Evolutionary conservation across 108 stramenopile genomes (phyloP).

Genomic region (Cyclotella cryptica): DNA sequence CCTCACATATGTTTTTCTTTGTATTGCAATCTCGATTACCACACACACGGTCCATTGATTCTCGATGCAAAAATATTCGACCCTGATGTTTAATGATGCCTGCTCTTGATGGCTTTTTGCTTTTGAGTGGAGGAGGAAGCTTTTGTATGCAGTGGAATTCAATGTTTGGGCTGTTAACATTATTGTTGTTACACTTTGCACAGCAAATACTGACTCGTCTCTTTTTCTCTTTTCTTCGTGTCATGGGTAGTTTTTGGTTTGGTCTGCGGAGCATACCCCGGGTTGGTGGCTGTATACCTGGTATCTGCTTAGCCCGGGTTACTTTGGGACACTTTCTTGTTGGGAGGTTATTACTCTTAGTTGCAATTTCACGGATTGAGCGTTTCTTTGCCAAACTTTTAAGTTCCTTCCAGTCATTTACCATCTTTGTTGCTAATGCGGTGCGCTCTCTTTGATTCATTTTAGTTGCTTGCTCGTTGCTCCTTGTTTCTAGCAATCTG

Average conservation of each 20-base stretch:
- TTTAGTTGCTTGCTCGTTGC: neutral
- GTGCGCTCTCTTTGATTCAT: neutral
- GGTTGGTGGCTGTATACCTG: neutral
- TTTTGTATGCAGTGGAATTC: constrained; percentile 13
- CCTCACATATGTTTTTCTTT: constrained; percentile 9
- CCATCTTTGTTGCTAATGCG: neutral
- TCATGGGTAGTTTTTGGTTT: neutral
- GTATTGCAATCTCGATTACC: neutral
- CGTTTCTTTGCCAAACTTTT: neutral
- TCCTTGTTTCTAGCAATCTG: neutral
- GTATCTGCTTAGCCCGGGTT: neutral
- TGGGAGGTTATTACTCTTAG: neutral
- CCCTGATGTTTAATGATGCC: constrained; percentile 5
- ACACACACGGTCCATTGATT: neutral
- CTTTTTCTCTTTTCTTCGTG: neutral
- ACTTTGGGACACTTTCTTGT: neutral
- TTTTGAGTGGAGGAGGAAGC: neutral
- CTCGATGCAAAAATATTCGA: neutral
- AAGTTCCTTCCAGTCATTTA: neutral
- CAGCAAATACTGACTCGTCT: neutral
- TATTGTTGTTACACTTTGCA: neutral
- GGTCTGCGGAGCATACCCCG: neutral
- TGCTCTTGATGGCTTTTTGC: neutral
- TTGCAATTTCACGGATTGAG: neutral
- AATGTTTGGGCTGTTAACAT: neutral